Conservation (phyloP, 2,329 filamentous ascomycete species). For the Penicillium sp. region DNA sequence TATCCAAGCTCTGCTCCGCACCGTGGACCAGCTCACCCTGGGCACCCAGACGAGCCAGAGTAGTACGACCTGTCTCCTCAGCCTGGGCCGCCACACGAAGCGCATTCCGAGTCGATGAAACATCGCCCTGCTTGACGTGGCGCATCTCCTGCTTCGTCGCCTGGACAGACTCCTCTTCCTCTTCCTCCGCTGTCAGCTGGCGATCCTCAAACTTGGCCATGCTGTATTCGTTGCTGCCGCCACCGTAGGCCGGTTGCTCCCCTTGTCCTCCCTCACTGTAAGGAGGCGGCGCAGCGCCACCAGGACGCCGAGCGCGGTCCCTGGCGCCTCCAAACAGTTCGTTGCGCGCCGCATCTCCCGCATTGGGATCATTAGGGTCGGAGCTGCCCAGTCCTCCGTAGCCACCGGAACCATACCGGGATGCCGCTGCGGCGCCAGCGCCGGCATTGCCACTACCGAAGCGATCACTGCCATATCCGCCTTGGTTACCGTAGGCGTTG, state of each 20-base stretch:
- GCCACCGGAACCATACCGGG: conserved; percentile 52
- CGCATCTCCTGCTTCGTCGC: conserved; percentile 73
- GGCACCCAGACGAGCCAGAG: conserved; percentile 70
- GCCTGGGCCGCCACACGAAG: conserved; percentile 67
- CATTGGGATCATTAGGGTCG: conserved; percentile 51
- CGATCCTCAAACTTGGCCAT: conserved; percentile 62
- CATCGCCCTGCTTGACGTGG: conserved; percentile 75
- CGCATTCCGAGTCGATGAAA: conserved; percentile 70
- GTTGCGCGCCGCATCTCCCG: conserved; percentile 55
- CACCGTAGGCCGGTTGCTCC: conserved; percentile 31
- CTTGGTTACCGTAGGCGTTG: conserved; percentile 46
- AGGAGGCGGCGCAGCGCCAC: conserved; percentile 23
- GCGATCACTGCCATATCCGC: conserved; percentile 54
- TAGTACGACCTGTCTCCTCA: conserved; percentile 70
- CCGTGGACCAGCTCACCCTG: conserved; percentile 82
- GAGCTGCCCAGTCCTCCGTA: conserved; percentile 58
- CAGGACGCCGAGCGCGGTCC: conserved; percentile 46
- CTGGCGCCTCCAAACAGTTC: conserved; percentile 61
- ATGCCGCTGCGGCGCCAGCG: conserved; percentile 40
- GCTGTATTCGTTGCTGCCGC: conserved; percentile 37
- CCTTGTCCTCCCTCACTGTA: conserved; percentile 21
- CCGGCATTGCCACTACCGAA: conserved; percentile 49
- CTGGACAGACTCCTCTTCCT: conserved; percentile 72
- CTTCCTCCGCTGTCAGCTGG: conserved; percentile 78
- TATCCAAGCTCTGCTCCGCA: conserved; percentile 78